Evolutionary conservation across 2,329 filamentous ascomycete species (phyloP).

Genomic region (Tolypocladium tropicale): DNA sequence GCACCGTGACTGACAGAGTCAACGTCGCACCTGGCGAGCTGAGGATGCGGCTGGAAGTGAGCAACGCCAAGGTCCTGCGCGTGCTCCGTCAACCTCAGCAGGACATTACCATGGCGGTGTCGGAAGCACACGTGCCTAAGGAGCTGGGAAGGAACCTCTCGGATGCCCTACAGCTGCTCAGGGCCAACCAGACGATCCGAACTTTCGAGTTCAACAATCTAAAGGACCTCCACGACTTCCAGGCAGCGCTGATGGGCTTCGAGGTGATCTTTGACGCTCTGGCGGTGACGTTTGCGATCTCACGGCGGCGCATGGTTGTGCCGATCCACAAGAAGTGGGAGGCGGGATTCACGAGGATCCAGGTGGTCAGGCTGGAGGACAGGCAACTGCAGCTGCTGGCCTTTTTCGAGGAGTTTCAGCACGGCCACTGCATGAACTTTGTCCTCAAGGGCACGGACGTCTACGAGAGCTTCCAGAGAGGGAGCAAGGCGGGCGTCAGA

Average conservation of each 20-base stretch:
- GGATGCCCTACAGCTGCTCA: conserved; percentile 51
- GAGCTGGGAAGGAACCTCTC: conserved; percentile 53
- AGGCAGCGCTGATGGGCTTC: conserved; percentile 71
- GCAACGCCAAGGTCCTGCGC: conserved; percentile 50
- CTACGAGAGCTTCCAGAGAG: conserved; percentile 59
- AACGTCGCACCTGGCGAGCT: conserved; percentile 72
- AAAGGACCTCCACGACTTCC: conserved; percentile 65
- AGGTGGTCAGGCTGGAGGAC: conserved; percentile 63
- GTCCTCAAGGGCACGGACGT: conserved; percentile 73
- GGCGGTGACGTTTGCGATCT: conserved; percentile 68
- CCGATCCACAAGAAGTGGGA: conserved; percentile 95
- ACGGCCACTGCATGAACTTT: conserved; percentile 85
- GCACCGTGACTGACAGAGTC: conserved; percentile 72
- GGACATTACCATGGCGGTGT: conserved; percentile 68
- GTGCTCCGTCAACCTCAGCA: conserved; percentile 63
- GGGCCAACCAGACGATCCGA: conserved; percentile 54
- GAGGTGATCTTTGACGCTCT: conserved; percentile 63
- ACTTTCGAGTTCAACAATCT: conserved; percentile 59
- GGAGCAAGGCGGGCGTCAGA: conserved; percentile 61
- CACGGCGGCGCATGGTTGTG: conserved; percentile 77
- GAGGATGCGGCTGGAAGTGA: conserved; percentile 54
- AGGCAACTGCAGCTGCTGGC: conserved; percentile 68
- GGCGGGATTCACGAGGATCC: conserved; percentile 66
- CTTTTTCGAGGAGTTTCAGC: conserved; percentile 81
- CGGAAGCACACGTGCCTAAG: conserved; percentile 52